Evolutionary conservation across 139 green algal genomes (phyloP).

Genomic region (Marvania coccoides): DNA sequence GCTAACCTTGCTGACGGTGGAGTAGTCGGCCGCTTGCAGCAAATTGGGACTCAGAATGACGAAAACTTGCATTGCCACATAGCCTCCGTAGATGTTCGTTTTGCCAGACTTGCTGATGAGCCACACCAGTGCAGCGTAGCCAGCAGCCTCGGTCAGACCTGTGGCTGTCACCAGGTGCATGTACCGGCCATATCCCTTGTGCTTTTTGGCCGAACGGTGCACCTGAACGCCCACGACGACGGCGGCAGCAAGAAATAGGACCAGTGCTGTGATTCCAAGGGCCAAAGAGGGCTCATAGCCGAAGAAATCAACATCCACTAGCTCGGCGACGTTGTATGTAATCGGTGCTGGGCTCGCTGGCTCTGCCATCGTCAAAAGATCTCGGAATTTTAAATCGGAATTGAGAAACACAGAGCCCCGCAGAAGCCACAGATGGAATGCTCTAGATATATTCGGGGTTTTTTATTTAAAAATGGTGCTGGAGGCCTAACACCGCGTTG

Average conservation of each 20-base stretch:
- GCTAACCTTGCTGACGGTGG: background rate
- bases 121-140: constrained; percentile 3
- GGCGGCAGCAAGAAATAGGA: background rate
- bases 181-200: background rate
- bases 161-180: background rate
- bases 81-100: background rate
- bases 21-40: background rate
- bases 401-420: no score
- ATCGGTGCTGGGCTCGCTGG: no score
- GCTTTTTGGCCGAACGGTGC: background rate
- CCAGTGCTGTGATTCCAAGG: background rate
- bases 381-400: no score
- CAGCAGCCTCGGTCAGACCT: background rate
- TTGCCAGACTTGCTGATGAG: constrained; percentile 5
- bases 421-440: no score
- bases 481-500: no score
- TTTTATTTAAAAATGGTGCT: no score
- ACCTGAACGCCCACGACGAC: background rate
- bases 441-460: no score
- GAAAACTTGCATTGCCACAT: background rate
- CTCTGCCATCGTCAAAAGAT: no score
- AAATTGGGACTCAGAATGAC: constrained; percentile 2
- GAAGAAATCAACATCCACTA: background rate
- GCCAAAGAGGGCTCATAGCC: background rate
- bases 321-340: background rate